Conservation (phyloP, 805 yeast species). For the Zygoascus ofunaensis region DNA sequence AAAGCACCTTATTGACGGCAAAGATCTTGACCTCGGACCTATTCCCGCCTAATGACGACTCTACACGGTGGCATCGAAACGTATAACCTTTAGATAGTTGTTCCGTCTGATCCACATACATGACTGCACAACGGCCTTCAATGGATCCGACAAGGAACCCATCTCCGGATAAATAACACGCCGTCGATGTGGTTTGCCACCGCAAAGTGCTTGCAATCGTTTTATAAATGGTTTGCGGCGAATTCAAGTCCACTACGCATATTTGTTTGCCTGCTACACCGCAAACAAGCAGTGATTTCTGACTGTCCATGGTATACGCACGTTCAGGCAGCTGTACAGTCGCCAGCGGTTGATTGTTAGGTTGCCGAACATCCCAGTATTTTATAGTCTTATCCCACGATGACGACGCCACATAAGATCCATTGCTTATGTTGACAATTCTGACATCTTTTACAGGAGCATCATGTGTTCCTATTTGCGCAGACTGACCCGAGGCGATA, state of each 20-base stretch:
- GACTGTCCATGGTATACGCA: slow-evolving; percentile 80
- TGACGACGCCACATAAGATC: slow-evolving; percentile 78
- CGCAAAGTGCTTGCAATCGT: slow-evolving; percentile 68
- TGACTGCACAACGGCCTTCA: slow-evolving; percentile 94
- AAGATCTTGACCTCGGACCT: slow-evolving; percentile 58
- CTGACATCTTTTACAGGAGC: slow-evolving; percentile 69
- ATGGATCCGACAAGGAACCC: slow-evolving; percentile 90
- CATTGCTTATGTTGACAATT: slow-evolving; percentile 69
- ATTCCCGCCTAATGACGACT: slow-evolving; percentile 37
- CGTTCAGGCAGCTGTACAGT: slow-evolving; percentile 81
- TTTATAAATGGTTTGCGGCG: slow-evolving; percentile 77
- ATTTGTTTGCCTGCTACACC: slow-evolving; percentile 89
- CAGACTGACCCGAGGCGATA: slow-evolving; percentile 68
- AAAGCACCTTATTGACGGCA: slow-evolving; percentile 68
- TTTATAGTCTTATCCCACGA: slow-evolving; percentile 94
- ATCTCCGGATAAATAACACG: slow-evolving; percentile 84
- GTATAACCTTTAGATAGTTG: slow-evolving; percentile 65
- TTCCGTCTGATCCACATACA: slow-evolving; percentile 64
- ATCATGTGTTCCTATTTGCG: slow-evolving; percentile 80
- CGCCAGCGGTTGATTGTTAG: slow-evolving; percentile 52
- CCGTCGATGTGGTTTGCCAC: slow-evolving; percentile 75
- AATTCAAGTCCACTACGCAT: slow-evolving; percentile 58
- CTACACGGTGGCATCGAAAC: slow-evolving; percentile 88
- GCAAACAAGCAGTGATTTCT: slow-evolving; percentile 76
- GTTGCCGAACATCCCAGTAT: slow-evolving; percentile 88